Percentiles rank a stretch among this genome's conserved stretches.
Evolutionary conservation across 1,284 basidiomycete species (phyloP).

Genomic region (Cryptococcus neoformans): DNA sequence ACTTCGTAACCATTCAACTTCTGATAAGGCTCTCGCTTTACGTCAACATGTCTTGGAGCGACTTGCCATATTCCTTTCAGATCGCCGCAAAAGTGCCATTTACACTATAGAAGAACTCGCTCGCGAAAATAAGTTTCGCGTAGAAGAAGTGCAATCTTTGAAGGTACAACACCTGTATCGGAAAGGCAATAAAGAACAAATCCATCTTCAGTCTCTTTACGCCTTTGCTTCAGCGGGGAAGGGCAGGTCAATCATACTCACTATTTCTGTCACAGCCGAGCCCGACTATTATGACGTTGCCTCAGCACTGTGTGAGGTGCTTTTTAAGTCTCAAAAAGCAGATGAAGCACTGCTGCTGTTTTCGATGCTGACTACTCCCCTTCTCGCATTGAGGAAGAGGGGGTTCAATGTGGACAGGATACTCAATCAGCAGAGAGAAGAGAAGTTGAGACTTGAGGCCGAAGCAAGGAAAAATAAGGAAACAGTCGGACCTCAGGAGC

Average conservation of each 20-base stretch:
- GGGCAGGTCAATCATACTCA: conserved; percentile 65
- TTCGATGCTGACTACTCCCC: conserved; percentile 88
- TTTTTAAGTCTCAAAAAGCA: conserved; percentile 70
- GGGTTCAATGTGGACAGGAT: conserved; percentile 74
- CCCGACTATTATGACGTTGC: conserved; percentile 92
- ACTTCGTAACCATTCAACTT: conserved; percentile 10
- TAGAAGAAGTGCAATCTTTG: conserved; percentile 55
- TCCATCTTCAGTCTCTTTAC: conserved; percentile 55
- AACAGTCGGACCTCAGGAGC: not conserved
- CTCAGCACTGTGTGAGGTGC: conserved; percentile 67
- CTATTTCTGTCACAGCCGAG: conserved; percentile 68
- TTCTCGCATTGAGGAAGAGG: conserved; percentile 76
- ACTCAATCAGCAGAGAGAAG: conserved; percentile 74
- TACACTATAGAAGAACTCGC: conserved; percentile 70
- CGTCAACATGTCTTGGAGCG: conserved; percentile 71
- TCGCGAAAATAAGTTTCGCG: conserved; percentile 61
- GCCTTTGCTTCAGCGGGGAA: conserved; percentile 62
- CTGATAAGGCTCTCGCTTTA: conserved; percentile 28
- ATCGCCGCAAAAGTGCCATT: conserved; percentile 66
- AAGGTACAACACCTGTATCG: conserved; percentile 37
- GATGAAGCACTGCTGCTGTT: conserved; percentile 85
- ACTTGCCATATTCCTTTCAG: conserved; percentile 86
- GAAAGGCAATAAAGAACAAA: conserved; percentile 28
- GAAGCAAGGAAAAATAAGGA: conserved; percentile 43
- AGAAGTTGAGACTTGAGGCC: conserved; percentile 60